Base-by-base conservation (phyloP, 1,139 yeast species). In the Candida sanyaensis region DNA sequence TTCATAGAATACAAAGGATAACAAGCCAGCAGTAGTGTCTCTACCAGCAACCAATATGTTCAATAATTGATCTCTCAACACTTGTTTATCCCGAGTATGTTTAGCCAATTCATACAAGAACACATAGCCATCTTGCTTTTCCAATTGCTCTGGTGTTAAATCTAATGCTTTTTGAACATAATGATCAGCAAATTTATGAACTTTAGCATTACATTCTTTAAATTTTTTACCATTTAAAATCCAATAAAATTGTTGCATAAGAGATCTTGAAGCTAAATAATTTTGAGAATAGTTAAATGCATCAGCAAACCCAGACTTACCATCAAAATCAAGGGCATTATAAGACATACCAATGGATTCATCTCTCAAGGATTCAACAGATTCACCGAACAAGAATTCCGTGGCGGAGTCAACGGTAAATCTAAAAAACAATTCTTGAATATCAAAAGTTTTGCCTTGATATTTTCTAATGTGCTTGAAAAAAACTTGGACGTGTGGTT, bases 361-460 rank as follows among this genome's bases (percentile, higher is more conserved):
- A 48, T 66, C 69, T 41, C 62, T 59, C 47, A 79, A 69, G 13
- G 75, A 64, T 45, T 69, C 68, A 10, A 76, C 78, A 9, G 81
- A 72, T 57, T 76, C 80, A 11, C 86, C 86, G 63, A 81, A 81
- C 55, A 81, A 67, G 56, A 80, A 80, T 61, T 81, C 84, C 12
- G 84, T 76, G 4, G 86, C 79, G 24, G 83, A 73, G 58, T 81
- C 86, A 50, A 81, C 69, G 5, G 86, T 81, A 42, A 81, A 64
- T 50, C 64, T 64, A 63, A 74, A 80, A 59, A 79, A 78, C 45
- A 75, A 65, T 28, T 66, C 71, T 57, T 80, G 84, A 30, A 80
- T 60, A 52, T 82, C 83, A 52, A 79, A 66, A 36, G 58, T 59
- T 23, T 63, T 54, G 30, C 75, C 76, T 8, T 61, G 48, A 45